Base-by-base conservation (phyloP, 805 yeast genomes). In the Cyberlindnera petersonii region DNA sequence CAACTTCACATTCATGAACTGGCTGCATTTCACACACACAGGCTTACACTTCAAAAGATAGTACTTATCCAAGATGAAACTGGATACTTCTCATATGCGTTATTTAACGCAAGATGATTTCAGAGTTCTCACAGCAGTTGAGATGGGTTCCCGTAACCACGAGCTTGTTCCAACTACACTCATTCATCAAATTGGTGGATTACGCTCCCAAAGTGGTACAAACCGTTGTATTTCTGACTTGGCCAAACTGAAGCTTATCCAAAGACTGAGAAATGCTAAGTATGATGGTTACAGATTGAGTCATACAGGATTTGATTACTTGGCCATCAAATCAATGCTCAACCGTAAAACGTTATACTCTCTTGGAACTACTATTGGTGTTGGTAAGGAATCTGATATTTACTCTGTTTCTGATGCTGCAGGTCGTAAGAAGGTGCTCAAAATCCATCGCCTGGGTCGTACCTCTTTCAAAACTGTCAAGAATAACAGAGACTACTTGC, bases 351-450 rank as follows among this genome's bases (percentile, higher is more conserved):
- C 86, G 0, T 58, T 93, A 9, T 80, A 80, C 53, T 82, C 91
- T 2, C 75, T 91, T 13, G 97, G 96, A 14, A 72, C 81, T 32
- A 85, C 83, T 9, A 88, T 91, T 50, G 98, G 98, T 43, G 96
- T 93, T 36, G 98, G 98, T 53, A 93, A 93, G 58, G 98, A 93
- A 63, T 88, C 97, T 3, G 98, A 93, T 65, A 89, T 93, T 54
- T 87, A 83, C 60, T 74, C 89, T 10, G 89, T 85, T 1, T 79
- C 82, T 41, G 89, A 83, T 53, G 66, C 71, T 10, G 56, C 72
- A 16, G 93, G 91, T 1, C 52, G 57, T n/a, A 74, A 77, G 37
- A 74, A 76, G 52, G 96, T 89, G 14, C 64, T 93, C 57, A 93
- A 93, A 61, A 82, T 93, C 26, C 97, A 89, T 63, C 74, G 98